Conservation (phyloP, 2,329 filamentous ascomycete species). For the Sporothrix sp. region DNA sequence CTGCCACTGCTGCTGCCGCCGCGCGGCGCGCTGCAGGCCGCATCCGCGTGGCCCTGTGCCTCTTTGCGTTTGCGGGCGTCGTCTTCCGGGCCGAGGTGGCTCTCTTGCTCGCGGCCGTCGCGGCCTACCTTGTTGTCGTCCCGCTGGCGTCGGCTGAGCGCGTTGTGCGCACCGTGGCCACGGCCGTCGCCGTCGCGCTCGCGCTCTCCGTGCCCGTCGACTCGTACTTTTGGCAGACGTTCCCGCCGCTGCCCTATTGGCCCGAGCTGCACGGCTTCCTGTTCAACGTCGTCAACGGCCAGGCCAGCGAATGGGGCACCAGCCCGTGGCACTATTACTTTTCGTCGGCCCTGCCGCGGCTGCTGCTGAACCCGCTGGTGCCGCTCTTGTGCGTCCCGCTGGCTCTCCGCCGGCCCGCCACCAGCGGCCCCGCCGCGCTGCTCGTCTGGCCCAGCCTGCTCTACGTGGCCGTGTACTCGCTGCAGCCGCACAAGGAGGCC, state of each 20-base stretch:
- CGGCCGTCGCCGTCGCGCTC: conserved; percentile 58
- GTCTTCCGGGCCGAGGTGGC: conserved; percentile 88
- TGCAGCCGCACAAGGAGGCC: conserved; percentile 91
- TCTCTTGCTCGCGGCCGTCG: conserved; percentile 62
- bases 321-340: conserved; percentile 85
- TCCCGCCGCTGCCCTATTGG: conserved; percentile 61
- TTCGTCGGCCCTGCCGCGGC: conserved; percentile 65
- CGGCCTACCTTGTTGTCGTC: conserved; percentile 52
- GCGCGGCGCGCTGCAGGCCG: conserved; percentile 28
- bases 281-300: conserved; percentile 80
- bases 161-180: conserved; percentile 56
- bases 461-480: conserved; percentile 72
- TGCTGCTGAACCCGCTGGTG: conserved; percentile 68
- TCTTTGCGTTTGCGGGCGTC: conserved; percentile 70
- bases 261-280: conserved; percentile 83
- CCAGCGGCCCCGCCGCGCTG: conserved; percentile 32
- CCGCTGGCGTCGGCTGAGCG: conserved; percentile 37
- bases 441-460: conserved; percentile 56
- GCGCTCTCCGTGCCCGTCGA: conserved; percentile 64
- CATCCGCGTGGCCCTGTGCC: conserved; percentile 55
- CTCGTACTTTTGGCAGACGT: conserved; percentile 70
- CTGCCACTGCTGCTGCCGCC: background rate
- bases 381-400: conserved; percentile 46
- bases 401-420: conserved; percentile 40
- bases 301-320: conserved; percentile 79